phyloP scores from a whole-genome alignment of 768 basidiomycete genomes.

The Lactifluus volemus region DNA sequence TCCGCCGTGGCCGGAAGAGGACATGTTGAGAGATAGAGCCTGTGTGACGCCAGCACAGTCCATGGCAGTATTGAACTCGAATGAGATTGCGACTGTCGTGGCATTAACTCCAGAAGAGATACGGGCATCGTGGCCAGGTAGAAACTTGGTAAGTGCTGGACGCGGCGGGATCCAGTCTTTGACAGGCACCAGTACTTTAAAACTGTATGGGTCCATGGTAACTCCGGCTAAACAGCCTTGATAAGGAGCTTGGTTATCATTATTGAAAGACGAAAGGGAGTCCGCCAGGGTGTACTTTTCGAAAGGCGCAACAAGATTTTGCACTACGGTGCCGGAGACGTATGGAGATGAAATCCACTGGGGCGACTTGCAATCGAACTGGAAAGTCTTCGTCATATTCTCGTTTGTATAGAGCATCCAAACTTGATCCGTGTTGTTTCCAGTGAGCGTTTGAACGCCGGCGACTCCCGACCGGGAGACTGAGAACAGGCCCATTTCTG shows the following conservation, averaged over 20 bases:
- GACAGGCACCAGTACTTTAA: slow-evolving; percentile 70
- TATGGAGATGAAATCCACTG: slow-evolving; percentile 81
- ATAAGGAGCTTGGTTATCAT: slow-evolving; percentile 50
- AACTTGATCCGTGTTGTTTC: slow-evolving; percentile 54
- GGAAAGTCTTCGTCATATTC: slow-evolving; percentile 61
- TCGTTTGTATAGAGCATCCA: slow-evolving; percentile 86
- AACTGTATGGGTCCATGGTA: slow-evolving; percentile 65
- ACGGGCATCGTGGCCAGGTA: slow-evolving; percentile 82
- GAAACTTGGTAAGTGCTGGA: slow-evolving; percentile 70
- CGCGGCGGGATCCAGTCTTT: slow-evolving; percentile 59
- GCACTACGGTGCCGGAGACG: slow-evolving; percentile 46
- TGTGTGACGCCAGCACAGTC: slow-evolving; percentile 57
- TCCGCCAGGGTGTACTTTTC: slow-evolving; percentile 64
- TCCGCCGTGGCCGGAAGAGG: slow-evolving; percentile 54
- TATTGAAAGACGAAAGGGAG: slow-evolving; percentile 56
- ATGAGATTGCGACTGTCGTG: slow-evolving; percentile 48
- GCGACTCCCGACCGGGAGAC: slow-evolving; percentile 57
- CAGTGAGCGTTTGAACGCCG: slow-evolving; percentile 52
- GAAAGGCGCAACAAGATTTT: slow-evolving; percentile 76
- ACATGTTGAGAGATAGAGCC: slow-evolving; percentile 58
- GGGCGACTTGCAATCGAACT: slow-evolving; percentile 45
- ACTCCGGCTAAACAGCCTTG: slow-evolving; percentile 65
- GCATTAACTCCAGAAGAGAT: slow-evolving; percentile 39
- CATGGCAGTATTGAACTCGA: slow-evolving; percentile 80
- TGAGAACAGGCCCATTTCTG: slow-evolving; percentile 88